Conservation (phyloP, 208 protist genomes). For the Porcisia deanei region DNA sequence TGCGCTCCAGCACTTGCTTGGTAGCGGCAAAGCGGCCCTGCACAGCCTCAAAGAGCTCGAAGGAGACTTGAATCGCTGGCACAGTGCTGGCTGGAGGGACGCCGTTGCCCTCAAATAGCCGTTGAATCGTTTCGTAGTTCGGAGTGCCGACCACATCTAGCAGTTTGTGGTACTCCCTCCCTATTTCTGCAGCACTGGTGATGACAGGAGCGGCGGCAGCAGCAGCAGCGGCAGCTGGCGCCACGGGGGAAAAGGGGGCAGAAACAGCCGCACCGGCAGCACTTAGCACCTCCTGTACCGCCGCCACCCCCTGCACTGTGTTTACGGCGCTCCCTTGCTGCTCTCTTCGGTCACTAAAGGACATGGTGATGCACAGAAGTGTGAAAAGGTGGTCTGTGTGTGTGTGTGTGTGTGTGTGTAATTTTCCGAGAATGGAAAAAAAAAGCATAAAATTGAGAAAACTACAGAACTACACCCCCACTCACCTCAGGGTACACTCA, state of each 20-base stretch:
- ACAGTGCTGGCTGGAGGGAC: slow-evolving; percentile 55
- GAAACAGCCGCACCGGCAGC: background rate
- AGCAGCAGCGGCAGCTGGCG: background rate
- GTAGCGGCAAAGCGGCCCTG: slow-evolving; percentile 79
- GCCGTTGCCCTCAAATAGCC: slow-evolving; percentile 48
- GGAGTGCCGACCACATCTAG: slow-evolving; percentile 63
- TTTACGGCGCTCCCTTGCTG: background rate
- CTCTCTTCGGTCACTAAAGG: background rate
- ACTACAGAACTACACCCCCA: too few species aligned
- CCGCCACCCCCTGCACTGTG: background rate
- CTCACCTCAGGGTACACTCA: too few species aligned
- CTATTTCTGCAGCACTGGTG: slow-evolving; percentile 9
- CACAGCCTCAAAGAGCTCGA: slow-evolving; percentile 87
- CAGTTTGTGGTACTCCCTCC: slow-evolving; percentile 66
- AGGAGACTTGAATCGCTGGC: slow-evolving; percentile 74
- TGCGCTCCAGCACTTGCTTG: slow-evolving; percentile 71
- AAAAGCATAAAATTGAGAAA: too few species aligned
- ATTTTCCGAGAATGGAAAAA: too few species aligned
- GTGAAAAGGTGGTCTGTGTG: background rate
- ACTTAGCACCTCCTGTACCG: background rate
- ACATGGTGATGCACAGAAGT: background rate
- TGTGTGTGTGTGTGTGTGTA: background rate
- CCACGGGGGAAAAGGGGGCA: too few species aligned
- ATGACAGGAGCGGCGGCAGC: background rate
- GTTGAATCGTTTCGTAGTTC: slow-evolving; percentile 70